Evolutionary conservation across 345 rosid genomes (phyloP), one percentile per base, ranked within the genome.

Genomic region (Boechera retrofracta): DNA sequence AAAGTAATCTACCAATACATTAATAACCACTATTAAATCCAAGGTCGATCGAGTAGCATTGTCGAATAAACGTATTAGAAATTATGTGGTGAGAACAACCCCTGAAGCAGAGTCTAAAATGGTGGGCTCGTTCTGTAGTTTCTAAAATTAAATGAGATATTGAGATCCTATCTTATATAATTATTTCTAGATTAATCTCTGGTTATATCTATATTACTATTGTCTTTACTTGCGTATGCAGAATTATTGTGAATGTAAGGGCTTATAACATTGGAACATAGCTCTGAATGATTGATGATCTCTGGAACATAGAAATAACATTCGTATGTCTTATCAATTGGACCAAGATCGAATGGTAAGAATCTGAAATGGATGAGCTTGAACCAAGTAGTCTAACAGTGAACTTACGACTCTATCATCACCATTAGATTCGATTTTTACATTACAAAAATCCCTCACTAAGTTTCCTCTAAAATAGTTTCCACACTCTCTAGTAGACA

Each of bases 51-150:
- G 9, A 55, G 36, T 12, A 12, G 51, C 51, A 45, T 15, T 12
- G n/a, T 12, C n/a, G 58, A 53, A 26, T 26, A 10, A 0, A 53
- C 15, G 6, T 52, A 24, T 52, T 11, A 41, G 44, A 41, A 29
- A 60, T 33, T 70, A 83, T 44, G 53, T 78, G 62, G 72, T 58
- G 96, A 89, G 71, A 74, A 65, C 38, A 88, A 83, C 76, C 82
- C 76, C 82, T 94, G 78, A 94, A 90, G 75, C 85, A 87, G 24
- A 80, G 74, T 62, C 87, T 91, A 31, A 85, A 65, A 69, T 81
- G 77, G 84, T 91, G 98, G 97, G 96, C 96, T 66, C 94, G 87
- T 59, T 79, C 88, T 31, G 90, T 91, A 77, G 96, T 96, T 29
- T 87, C 91, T 3, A 60, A 84, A 18, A 86, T 88, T 65, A 79